Base-by-base conservation (phyloP, 2,329 filamentous ascomycete species). In the Coccinonectria pachysandricola region DNA sequence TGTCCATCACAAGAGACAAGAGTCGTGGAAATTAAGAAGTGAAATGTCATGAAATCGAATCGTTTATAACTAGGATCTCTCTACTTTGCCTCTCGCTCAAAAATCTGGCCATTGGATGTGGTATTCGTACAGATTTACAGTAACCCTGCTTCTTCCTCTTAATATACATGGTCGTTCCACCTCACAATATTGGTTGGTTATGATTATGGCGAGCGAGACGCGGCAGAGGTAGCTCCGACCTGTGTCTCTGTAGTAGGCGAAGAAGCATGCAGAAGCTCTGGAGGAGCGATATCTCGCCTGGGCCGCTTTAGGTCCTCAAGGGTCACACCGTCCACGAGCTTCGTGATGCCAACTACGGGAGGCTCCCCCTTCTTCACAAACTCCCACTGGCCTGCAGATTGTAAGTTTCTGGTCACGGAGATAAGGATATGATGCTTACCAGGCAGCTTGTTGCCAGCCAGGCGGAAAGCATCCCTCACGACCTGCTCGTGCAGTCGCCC, bases 401-500 rank as follows among this genome's bases (percentile, higher is more conserved):
- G 28, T 53, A 38, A 52, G 48, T 27, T 18, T 19, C 17, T 7
- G 6, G 11, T 16, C 18, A 26, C 9, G 39, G 11, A 27, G 11
- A 6, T 11, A 20, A 15, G 12, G 7, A 23, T 8, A 19, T 15
- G 6, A 16, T 15, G 60, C 74, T 54, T 61, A 86, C 84, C 86
- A 26, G 91, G 91, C 56, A 98, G 64, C 64, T 98, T 98, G 59
- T 92, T 85, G 21, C 84, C 91, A 10, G 91, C 91, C 53, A 98
- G 62, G 38, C 91, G 73, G 60, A 98, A 93, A 16, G 91, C 91
- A 64, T 98, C 91, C 42, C 78, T 75, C 12, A 83, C 87, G 39
- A 98, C 76, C 62, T 94, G 83, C 64, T 98, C 91, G 70, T 98
- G 91, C 38, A 96, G 52, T 44, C 86, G 74, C 23, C 91, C 91